A percentile compares a stretch with the other conserved stretches of the same genome.
Evolutionary conservation across 2,329 filamentous ascomycete species (phyloP).

Genomic region (Trichoderma sp.): DNA sequence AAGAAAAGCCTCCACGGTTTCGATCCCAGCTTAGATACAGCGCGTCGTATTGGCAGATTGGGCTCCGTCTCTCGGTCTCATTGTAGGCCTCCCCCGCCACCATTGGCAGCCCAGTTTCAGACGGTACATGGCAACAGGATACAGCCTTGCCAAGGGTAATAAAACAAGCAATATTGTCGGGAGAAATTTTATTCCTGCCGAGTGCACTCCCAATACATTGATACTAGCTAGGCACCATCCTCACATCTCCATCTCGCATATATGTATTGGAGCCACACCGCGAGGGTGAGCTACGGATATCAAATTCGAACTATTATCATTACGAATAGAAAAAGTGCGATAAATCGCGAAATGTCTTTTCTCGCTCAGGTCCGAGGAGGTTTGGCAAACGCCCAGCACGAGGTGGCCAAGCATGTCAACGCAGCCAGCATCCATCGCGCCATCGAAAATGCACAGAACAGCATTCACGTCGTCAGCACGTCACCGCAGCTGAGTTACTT

Average conservation of each 20-base stretch:
- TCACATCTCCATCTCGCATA: neutral
- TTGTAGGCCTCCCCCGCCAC: neutral
- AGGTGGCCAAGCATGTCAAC: neutral
- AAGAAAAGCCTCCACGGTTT: too few relatives aligned
- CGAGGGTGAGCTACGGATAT: neutral
- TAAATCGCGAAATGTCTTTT: neutral
- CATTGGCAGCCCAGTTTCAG: neutral
- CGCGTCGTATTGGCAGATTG: neutral
- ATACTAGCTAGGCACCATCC: neutral
- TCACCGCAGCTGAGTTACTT: neutral
- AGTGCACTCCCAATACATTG: too few relatives aligned
- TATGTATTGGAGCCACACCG: neutral
- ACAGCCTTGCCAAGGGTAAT: neutral
- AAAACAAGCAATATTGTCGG: neutral
- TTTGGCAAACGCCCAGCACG: neutral
- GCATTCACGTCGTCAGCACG: neutral
- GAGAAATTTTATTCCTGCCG: neutral
- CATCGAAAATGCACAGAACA: neutral
- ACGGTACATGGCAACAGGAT: neutral
- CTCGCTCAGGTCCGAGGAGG: neutral
- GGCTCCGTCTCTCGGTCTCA: neutral
- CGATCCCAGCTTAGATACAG: neutral
- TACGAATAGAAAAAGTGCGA: too few relatives aligned
- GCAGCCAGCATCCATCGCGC: neutral
- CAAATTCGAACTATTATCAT: neutral